Evolutionary conservation across 257 asterid species (phyloP).

Genomic region (Jasminum sambac): DNA sequence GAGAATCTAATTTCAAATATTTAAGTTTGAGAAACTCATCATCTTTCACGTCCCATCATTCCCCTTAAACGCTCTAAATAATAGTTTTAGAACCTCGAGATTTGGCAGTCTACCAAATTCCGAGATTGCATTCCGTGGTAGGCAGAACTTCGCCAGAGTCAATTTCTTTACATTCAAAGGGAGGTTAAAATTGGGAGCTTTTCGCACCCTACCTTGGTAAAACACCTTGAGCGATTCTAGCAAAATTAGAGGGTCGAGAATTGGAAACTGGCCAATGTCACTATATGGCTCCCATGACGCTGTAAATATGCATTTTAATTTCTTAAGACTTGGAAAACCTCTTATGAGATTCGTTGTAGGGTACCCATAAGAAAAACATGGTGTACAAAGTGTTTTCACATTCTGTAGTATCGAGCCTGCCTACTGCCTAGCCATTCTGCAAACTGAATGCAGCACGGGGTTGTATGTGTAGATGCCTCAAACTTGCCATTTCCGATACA

Average conservation of each 20-base stretch:
- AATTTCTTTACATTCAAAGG: conserved; percentile 17
- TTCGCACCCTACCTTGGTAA: too few species aligned
- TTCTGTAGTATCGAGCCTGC: background rate
- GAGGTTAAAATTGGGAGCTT: background rate
- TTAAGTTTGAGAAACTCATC: conserved; percentile 19
- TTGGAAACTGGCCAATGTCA: too few species aligned
- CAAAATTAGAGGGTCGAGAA: too few species aligned
- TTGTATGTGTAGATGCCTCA: conserved; percentile 22
- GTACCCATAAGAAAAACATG: background rate
- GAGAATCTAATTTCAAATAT: conserved; percentile 10
- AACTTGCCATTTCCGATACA: conserved; percentile 12
- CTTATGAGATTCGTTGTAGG: background rate
- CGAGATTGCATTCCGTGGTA: conserved; percentile 10
- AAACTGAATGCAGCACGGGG: background rate
- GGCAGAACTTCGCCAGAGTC: conserved; percentile 14
- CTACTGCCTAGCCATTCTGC: background rate
- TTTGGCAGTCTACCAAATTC: conserved; percentile 7
- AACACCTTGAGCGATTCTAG: too few species aligned
- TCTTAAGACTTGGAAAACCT: too few species aligned
- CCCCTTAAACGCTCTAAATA: conserved; percentile 1
- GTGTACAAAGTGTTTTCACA: conserved; percentile 12
- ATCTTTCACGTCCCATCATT: conserved; percentile 17
- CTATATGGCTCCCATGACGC: too few species aligned
- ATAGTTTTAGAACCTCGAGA: conserved; percentile 22
- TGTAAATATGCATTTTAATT: too few species aligned